Base-by-base conservation (phyloP, 768 basidiomycete genomes). In the Serpula lacrymans region DNA sequence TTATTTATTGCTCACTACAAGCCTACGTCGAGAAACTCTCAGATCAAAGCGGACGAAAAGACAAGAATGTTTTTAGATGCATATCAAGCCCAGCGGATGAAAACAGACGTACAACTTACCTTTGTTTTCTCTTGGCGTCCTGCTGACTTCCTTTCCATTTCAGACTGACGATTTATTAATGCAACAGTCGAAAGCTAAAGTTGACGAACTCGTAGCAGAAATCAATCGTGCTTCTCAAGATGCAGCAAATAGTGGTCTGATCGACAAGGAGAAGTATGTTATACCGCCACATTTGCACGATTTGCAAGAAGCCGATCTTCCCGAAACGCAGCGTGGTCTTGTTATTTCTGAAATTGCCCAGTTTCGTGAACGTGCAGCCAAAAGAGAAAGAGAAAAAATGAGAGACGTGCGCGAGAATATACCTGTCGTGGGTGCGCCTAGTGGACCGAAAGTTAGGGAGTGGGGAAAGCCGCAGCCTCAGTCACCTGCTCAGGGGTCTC, bases 31-130 rank as follows among this genome's bases (percentile, higher is more conserved):
- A 54, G n/a, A 31, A 5, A 34, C 23, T 18, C 41, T 30, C 56
- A 91, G 86, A 82, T 97, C 47, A 97, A 95, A 68, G 92, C 90
- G 42, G 96, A 99, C 60, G 92, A 96, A 65, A 96, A 96, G 67
- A 96, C 92, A 0, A 82, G 82, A 37, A 72, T 78, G 7, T 89
- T 94, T 52, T 63, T 98, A 45, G 92, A 97, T 50, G 84, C 87
- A 24, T 96, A 90, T 59, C 74, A 81, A 37, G 71, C 82, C 13
- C 81, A 85, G 52, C 78, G 87, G 48, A 88, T 89, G 72, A 63
- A 76, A 42, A 88, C 84, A 6, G 88, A 90, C 59, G 94, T 94
- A 54, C 61, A 86, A 68, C 7, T 29, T 8, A 9, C 22, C 17
- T 31, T 31, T 28, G 26, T 26, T 35, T 22, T 32, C 12, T 27